Conservation (phyloP, 2,329 filamentous ascomycete species). For the Biscogniauxia mediterranea region DNA sequence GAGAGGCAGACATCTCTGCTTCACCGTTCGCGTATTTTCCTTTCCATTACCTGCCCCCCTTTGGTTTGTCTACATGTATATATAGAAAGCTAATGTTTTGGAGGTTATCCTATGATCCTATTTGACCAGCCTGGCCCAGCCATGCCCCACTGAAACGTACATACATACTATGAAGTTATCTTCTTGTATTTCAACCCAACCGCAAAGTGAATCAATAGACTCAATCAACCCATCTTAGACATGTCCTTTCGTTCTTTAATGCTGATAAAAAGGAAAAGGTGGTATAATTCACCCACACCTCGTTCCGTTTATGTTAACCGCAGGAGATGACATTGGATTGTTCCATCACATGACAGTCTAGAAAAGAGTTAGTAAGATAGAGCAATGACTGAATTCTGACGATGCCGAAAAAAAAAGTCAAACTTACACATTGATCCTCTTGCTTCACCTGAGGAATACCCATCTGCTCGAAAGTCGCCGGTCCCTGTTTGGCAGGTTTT, state of each 20-base stretch:
- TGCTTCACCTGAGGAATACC: conserved; percentile 81
- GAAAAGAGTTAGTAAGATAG: background rate
- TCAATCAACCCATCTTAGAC: background rate
- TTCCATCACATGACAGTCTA: conserved; percentile 2
- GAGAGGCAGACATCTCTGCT: background rate
- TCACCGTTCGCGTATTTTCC: background rate
- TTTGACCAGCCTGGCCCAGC: background rate
- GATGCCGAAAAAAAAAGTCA: background rate
- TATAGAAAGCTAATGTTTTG: background rate
- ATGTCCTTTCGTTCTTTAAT: background rate
- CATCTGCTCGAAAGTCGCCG: conserved; percentile 98
- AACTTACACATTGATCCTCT: conserved; percentile 86
- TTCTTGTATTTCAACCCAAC: background rate
- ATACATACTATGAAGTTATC: background rate
- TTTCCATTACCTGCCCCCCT: background rate
- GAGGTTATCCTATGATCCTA: background rate
- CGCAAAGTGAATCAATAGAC: background rate
- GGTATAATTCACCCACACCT: background rate
- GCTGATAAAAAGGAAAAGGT: background rate
- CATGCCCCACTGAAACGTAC: background rate
- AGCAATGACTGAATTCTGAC: background rate
- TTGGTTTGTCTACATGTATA: background rate
- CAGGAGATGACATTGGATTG: background rate
- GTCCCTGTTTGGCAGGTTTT: conserved; percentile 59
- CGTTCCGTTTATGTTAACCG: background rate